Base-by-base conservation (phyloP, 371 early-diverging fungal genomes). In the Mucor ambiguus region DNA sequence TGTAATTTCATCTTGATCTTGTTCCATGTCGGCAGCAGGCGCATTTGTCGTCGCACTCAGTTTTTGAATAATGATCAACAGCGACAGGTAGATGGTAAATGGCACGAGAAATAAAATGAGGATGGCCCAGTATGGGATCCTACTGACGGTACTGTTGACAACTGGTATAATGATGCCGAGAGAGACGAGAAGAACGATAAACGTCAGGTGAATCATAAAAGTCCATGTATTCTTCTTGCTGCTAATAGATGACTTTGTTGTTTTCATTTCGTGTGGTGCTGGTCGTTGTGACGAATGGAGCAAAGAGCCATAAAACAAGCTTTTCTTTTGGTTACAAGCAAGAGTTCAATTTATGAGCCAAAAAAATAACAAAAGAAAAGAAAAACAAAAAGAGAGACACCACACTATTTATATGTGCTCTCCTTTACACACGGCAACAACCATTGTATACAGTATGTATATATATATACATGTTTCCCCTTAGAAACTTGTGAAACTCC, bases 41-140 rank as follows among this genome's bases (percentile, higher is more conserved):
- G 43, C 22, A 14, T 28, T 61, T 20, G 44, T 28, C 18, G 16
- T 35, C 30, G 48, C 35, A 20, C 24, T 26, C 24, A 10, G 48
- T 24, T 24, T 48, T 16, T 9, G 33, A 33, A 22, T 48, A 7
- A 48, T 24, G 9, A 48, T 48, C n/a, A 48, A 24, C 12, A 49
- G 49, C 8, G 24, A 49, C 22, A 49, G 4, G 24, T 55, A 55
- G 12, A 55, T 20, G 16, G 20, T 3, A 28, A 55, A 55, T 0
- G 55, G 55, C 28, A 55, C 32, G 6, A 32, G 9, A 18, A 32
- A 55, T n/a, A 55, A 12, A 32, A 55, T 18, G 32, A 32, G 35
- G 29, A 67, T 62, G 7, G 58, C 38, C 67, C 67, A 67, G 22
- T 44, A 57, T 5, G 67, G 62, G 3, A 58, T 61, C 11, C 46